These are phyloP conservation scores for Ceratobasidium sp. DNA, from an alignment of 1,284 basidiomycete species.

Conservation along the genomic window DNA sequence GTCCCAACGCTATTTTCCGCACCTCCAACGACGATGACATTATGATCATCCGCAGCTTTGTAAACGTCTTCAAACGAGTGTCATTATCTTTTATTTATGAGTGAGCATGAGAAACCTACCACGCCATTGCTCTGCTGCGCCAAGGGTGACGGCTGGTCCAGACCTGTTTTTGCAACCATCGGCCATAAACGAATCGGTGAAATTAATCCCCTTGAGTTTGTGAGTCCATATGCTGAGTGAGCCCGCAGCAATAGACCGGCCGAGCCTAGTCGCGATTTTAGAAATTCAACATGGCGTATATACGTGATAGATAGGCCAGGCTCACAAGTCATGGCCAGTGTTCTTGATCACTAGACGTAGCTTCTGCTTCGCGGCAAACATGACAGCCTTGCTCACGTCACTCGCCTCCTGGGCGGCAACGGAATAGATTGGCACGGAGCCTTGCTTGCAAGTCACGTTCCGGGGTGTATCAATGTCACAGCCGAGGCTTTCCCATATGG, in stretches of 20 bases:
- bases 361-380: slow-evolving; percentile 59
- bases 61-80: slow-evolving; percentile 14
- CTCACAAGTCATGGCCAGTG: slow-evolving; percentile 58
- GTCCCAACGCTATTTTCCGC: slow-evolving; percentile 27
- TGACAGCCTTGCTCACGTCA: slow-evolving; percentile 61
- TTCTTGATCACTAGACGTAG: slow-evolving; percentile 64
- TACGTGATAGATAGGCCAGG: neutral
- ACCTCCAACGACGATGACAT: slow-evolving; percentile 34
- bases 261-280: slow-evolving; percentile 51
- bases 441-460: slow-evolving; percentile 29
- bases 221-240: slow-evolving; percentile 61
- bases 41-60: slow-evolving; percentile 32
- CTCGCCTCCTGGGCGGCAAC: slow-evolving; percentile 59
- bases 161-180: neutral
- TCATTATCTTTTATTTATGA: neutral
- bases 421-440: slow-evolving; percentile 32
- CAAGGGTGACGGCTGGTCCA: slow-evolving; percentile 31
- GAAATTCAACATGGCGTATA: neutral
- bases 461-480: slow-evolving; percentile 22
- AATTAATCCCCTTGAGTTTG: slow-evolving; percentile 37
- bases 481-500: slow-evolving; percentile 30
- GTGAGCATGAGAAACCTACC: slow-evolving; percentile 5
- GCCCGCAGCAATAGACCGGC: slow-evolving; percentile 58
- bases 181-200: slow-evolving; percentile 32
- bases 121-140: slow-evolving; percentile 43